These are phyloP conservation scores for Aquilaria malaccensis DNA, from an alignment of 345 rosid genomes.

Conservation along the genomic window DNA sequence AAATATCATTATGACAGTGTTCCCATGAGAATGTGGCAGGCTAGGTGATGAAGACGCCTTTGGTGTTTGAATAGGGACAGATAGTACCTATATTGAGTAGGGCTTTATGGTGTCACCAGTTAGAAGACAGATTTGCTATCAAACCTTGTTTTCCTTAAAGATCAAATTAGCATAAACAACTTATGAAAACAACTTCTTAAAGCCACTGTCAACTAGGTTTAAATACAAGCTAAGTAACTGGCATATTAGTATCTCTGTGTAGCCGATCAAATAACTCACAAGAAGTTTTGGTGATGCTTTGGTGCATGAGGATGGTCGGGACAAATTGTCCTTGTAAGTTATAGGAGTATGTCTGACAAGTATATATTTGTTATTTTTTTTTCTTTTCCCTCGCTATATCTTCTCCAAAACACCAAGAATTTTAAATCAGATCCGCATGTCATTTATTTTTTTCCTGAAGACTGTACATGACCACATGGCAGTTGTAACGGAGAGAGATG, in stretches of 20 bases:
- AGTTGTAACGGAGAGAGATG: constrained; percentile 60
- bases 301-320: no score
- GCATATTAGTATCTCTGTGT: no score
- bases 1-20: not conserved
- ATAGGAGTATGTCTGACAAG: no score
- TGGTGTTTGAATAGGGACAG: no score
- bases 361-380: no score
- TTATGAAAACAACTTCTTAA: not conserved
- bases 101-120: not conserved
- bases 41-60: not conserved
- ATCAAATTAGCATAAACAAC: not conserved
- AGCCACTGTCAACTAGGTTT: no score
- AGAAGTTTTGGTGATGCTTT: no score
- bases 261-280: no score
- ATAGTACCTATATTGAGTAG: no score
- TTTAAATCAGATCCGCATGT: not conserved
- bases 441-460: not conserved
- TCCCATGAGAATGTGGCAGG: not conserved
- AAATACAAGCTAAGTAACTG: no score
- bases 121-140: not conserved
- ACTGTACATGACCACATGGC: constrained; percentile 9
- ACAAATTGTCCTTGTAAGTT: no score
- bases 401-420: not conserved
- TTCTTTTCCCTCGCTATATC: not conserved
- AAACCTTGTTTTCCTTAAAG: no score